Conservation (phyloP, 2,329 filamentous ascomycete species). For the Samsoniella hepiali region DNA sequence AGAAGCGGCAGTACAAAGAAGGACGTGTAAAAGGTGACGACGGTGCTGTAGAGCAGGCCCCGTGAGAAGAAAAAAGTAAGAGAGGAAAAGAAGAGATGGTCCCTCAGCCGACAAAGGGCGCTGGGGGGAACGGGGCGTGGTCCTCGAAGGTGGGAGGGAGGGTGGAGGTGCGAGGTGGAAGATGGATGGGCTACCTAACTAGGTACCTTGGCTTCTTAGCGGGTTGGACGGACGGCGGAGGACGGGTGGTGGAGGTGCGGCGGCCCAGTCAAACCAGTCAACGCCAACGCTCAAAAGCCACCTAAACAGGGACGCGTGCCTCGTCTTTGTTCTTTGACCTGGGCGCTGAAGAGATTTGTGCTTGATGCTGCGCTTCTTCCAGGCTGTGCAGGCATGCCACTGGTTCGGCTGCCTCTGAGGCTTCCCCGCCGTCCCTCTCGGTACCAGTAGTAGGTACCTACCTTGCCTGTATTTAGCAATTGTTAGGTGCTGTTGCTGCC, state of each 20-base stretch:
- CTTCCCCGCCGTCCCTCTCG: background rate
- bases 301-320: background rate
- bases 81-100: background rate
- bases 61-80: background rate
- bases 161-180: background rate
- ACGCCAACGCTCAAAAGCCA: too few relatives aligned
- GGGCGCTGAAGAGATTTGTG: too few relatives aligned
- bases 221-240: background rate
- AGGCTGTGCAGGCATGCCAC: background rate
- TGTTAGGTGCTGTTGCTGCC: too few relatives aligned
- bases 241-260: too few relatives aligned
- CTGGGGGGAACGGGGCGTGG: background rate
- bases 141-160: conserved; percentile 1
- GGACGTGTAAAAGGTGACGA: background rate
- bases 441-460: background rate
- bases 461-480: too few relatives aligned
- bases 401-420: background rate
- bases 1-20: background rate
- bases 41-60: background rate
- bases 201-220: background rate
- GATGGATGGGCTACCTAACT: background rate
- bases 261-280: too few relatives aligned
- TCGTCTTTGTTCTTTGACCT: background rate
- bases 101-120: background rate
- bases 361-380: too few relatives aligned